Percentiles rank a stretch among this genome's conserved stretches.
Conservation (phyloP, 768 basidiomycete genomes). For the Phanerochaete sordida region DNA sequence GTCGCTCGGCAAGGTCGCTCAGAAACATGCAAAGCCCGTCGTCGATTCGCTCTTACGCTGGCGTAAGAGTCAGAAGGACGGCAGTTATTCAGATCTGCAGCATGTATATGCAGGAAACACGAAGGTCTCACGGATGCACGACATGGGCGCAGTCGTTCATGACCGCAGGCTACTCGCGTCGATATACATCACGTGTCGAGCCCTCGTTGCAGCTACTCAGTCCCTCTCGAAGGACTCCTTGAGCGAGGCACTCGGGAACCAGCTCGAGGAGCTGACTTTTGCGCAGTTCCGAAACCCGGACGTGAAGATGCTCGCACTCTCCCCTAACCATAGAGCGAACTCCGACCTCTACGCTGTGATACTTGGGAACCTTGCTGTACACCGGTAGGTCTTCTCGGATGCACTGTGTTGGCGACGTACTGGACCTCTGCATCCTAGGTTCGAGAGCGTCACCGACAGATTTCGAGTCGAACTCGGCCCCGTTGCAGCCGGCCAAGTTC, state of each 20-base stretch:
- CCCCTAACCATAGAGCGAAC: conserved; percentile 76
- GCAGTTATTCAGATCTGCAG: conserved; percentile 45
- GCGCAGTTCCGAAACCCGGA: conserved; percentile 78
- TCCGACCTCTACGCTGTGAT: conserved; percentile 80
- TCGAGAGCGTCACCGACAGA: conserved; percentile 89
- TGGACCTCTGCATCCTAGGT: conserved; percentile 40
- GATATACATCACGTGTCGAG: conserved; percentile 87
- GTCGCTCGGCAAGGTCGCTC: conserved; percentile 82
- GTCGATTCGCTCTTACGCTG: conserved; percentile 86
- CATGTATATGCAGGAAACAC: conserved; percentile 38
- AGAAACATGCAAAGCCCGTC: conserved; percentile 79
- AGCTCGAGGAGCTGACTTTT: conserved; percentile 85
- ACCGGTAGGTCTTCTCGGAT: conserved; percentile 51
- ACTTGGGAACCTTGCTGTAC: conserved; percentile 78
- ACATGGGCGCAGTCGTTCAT: conserved; percentile 48
- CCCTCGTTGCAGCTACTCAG: conserved; percentile 74
- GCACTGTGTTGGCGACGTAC: background rate
- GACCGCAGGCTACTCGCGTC: conserved; percentile 81
- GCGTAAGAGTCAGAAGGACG: conserved; percentile 74
- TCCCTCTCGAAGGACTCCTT: conserved; percentile 72
- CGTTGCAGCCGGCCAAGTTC: conserved; percentile 68
- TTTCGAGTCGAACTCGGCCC: conserved; percentile 80
- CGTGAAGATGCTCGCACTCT: conserved; percentile 58
- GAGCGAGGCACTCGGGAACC: conserved; percentile 73
- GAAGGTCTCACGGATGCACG: conserved; percentile 37